Evolutionary conservation across 1,284 basidiomycete species (phyloP), one percentile per base, ranked within the genome.

Genomic region (Cryptococcus depauperatus): DNA sequence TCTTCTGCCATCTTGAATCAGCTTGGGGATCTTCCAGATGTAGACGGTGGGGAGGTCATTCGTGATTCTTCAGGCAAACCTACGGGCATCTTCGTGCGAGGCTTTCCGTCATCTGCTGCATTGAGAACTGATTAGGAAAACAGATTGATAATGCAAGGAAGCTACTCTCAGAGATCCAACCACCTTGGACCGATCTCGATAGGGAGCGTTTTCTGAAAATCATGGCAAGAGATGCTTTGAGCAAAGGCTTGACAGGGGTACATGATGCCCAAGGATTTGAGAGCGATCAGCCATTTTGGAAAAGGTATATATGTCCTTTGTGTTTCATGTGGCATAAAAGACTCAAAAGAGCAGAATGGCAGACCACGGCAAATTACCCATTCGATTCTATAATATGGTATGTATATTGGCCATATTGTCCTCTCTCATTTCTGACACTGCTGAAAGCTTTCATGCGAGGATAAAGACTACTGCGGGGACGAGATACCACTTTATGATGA

Each of bases 381-480:
- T 84, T 32, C 78, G 84, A 2, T 74, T 88, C 42, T 88, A 88
- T 61, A 73, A 82, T 29, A 89, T 91, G 85, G 83, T 77, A 1
- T 68, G 77, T 54, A 64, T 14, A 25, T 41, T 2, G 33, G 11
- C 8, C 3, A 16, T 6, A 30, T 13, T 25, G 27, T 11, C 28
- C 23, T 23, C 39, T 19, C 33, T 18, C 25, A 27, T 3, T 18
- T 9, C 34, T 5, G 26, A n/a, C n/a, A n/a, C n/a, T n/a, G n/a
- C n/a, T 42, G 37, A 22, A 40, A 62, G 61, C 54, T 72, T 3
- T 58, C 62, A 18, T 73, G 73, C 45, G 69, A 62, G 16, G 73
- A 78, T 2, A 72, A 79, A 25, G 69, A 75, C 18, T 84, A 83
- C 56, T 85, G 84, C 75, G 81, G 82, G 6, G 72, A 75, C 22